Base-by-base conservation (phyloP, 371 early-diverging fungal genomes). In the Homolaphlyctis polyrhiza region DNA sequence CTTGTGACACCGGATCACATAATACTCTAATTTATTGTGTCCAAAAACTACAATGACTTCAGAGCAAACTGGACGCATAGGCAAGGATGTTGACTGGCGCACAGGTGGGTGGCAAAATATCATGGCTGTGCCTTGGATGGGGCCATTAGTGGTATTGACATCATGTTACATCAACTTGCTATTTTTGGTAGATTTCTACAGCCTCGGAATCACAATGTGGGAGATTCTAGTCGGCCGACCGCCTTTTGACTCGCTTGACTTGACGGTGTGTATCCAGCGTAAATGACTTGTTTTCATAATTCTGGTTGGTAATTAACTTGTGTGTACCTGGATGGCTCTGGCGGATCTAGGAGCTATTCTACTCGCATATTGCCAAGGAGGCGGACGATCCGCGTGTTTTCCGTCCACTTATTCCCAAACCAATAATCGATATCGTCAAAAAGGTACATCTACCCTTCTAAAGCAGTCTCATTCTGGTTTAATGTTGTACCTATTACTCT, bases 11-110 rank as follows among this genome's bases (percentile, higher is more conserved):
- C n/a, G n/a, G n/a, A n/a, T n/a, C n/a, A n/a, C n/a, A n/a, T n/a
- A n/a, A n/a, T n/a, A n/a, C n/a, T n/a, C n/a, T n/a, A n/a, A n/a
- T n/a, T 16, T 16, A 45, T 30, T 58, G 35, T 13, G 18, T n/a
- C 51, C 43, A 47, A 59, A 34, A 35, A n/a, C 23, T 47, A 58
- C 28, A 48, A n/a, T 35, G 35, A 32, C 34, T 16, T 2, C 43
- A 68, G 79, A 79, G 66, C 79, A 79, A 69, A 79, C 79, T 13
- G 79, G 79, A 5, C 33, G 79, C 33, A 63, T 72, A 35, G 69
- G 73, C 4, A 28, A 68, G 29, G 45, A 61, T 1, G 65, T 73
- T 1, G 79, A 79, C 55, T 73, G 73, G 58, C 59, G 79, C 30
- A 73, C 75, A 23, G 75, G 75, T 74, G 36, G 33, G 63, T 48